phyloP scores from a whole-genome alignment of 2,329 filamentous ascomycete species.

The Colletotrichum chlorophyti region DNA sequence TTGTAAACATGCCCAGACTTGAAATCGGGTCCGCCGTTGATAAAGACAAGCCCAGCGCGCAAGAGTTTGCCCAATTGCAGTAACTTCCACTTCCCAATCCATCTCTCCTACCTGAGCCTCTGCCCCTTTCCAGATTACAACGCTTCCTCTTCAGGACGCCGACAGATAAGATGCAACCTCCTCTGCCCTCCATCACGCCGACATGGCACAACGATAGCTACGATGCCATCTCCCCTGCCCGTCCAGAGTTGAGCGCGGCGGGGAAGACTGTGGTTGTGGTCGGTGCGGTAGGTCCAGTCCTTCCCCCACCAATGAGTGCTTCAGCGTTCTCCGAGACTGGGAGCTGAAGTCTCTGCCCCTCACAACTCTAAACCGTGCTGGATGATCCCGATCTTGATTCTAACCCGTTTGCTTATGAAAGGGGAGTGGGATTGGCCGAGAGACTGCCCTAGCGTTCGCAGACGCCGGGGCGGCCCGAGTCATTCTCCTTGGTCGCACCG shows the following conservation, averaged over 20 bases:
- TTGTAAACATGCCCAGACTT: too few species aligned
- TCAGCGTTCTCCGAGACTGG: not conserved
- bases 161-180: conserved; percentile 17
- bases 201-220: conserved; percentile 44
- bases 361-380: not conserved
- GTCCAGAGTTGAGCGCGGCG: conserved; percentile 45
- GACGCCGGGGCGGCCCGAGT: conserved; percentile 45
- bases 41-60: conserved; percentile 11
- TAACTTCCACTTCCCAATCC: not conserved
- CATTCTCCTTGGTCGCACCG: conserved; percentile 46
- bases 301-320: too few species aligned
- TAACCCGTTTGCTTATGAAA: not conserved
- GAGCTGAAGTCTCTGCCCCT: not conserved
- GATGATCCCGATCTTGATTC: not conserved
- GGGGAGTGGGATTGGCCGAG: conserved; percentile 65
- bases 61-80: not conserved
- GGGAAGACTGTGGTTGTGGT: conserved; percentile 67
- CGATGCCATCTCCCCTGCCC: conserved; percentile 43
- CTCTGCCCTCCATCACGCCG: conserved; percentile 30
- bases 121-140: not conserved
- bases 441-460: conserved; percentile 67
- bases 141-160: not conserved
- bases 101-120: not conserved
- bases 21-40: not conserved
- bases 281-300: conserved; percentile 57